Evolutionary conservation across 192 early-diverging fungal genomes (phyloP), one percentile per base, ranked within the genome.

Genomic region (Obelidium mucronatum): DNA sequence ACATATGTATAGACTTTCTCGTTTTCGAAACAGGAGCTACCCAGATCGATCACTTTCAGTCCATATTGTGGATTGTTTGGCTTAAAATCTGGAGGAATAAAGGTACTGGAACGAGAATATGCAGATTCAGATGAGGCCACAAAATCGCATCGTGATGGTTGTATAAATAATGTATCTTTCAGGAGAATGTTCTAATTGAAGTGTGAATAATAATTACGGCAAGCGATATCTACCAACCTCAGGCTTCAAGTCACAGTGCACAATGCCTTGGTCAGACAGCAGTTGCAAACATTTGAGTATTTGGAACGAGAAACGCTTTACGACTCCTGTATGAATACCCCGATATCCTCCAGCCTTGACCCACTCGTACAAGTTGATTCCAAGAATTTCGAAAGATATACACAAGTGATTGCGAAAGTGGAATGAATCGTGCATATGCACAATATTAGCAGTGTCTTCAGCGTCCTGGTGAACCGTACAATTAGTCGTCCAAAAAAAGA

Each of bases 31-130:
- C 97, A 99, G 81, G 93, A 94, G 73, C 93, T 94, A 39, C 97
- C 97, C 76, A 99, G 96, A 81, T 99, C 97, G 83, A 99, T 99
- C 22, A 99, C 96, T 87, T 99, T 99, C 82, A 99, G 95, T 34
- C 84, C 86, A 60, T 86, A 85, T 48, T 51, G 26, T 19, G 73
- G 63, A 2, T 15, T n/a, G n/a, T 19, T 37, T 5, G 79, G 59
- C 53, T 85, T 76, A 70, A 85, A 87, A 39, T 83, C 86, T n/a
- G 77, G 55, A 11, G 84, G 84, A n/a, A 74, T 60, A 64, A 67
- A 63, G 1, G 79, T 40, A 11, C 44, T 61, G 40, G 75, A 72
- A 5, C 70, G 75, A 30, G 66, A 28, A 22, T 35, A 54, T n/a
- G 40, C 24, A 11, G 56, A 37, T 3, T 76, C 53, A 35, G 77